A percentile compares a stretch with the other conserved stretches of the same genome.
Evolutionary conservation across 2,329 filamentous ascomycete species (phyloP).

Genomic region (Cordyceps fumosorosea): DNA sequence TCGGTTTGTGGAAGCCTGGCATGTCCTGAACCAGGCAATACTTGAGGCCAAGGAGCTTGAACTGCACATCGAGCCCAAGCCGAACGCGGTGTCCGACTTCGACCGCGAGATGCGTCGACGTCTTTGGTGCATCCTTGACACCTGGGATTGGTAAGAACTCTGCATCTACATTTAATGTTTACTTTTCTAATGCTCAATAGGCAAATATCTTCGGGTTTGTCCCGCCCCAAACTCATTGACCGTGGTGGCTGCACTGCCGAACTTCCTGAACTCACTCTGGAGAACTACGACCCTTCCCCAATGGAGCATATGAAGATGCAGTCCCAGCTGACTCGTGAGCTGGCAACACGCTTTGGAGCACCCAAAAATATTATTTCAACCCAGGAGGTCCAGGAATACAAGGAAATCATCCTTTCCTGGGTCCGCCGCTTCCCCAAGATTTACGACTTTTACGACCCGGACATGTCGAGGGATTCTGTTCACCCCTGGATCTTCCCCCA

Average conservation of each 20-base stretch:
- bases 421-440: slow-evolving; percentile 34
- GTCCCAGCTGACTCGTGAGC: slow-evolving; percentile 19
- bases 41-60: slow-evolving; percentile 25
- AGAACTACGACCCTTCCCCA: slow-evolving; percentile 26
- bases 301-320: slow-evolving; percentile 27
- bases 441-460: slow-evolving; percentile 32
- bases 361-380: slow-evolving; percentile 22
- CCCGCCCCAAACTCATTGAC: slow-evolving; percentile 29
- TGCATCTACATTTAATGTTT: background rate
- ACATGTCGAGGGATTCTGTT: slow-evolving; percentile 32
- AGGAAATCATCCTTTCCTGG: slow-evolving; percentile 32
- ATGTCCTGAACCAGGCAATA: slow-evolving; percentile 25
- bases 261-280: slow-evolving; percentile 27
- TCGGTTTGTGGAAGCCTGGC: slow-evolving; percentile 26
- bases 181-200: slow-evolving; percentile 13
- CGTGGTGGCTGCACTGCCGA: slow-evolving; percentile 26
- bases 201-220: slow-evolving; percentile 29
- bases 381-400: slow-evolving; percentile 23
- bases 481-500: slow-evolving; percentile 39
- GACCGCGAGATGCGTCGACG: slow-evolving; percentile 26
- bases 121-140: slow-evolving; percentile 27
- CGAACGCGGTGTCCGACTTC: slow-evolving; percentile 20
- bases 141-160: slow-evolving; percentile 26
- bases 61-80: slow-evolving; percentile 19
- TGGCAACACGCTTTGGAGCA: slow-evolving; percentile 21